Evolutionary conservation across 2,329 filamentous ascomycete genomes (phyloP).

Genomic region (Cyphellophora attinorum): DNA sequence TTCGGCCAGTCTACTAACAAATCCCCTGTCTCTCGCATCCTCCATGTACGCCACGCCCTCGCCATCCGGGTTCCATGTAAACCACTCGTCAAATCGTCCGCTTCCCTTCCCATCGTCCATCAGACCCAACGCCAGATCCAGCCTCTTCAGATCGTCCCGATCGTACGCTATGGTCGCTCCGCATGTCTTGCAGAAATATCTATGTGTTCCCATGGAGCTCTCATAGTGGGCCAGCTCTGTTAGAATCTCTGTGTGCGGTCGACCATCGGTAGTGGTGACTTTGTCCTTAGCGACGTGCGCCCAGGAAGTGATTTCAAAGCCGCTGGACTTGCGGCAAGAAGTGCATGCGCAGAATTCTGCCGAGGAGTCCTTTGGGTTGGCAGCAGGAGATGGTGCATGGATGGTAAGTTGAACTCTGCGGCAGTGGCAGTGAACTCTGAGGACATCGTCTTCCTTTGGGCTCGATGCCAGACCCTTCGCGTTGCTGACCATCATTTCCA

Average conservation of each 20-base stretch:
- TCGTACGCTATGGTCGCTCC: conserved; percentile 12
- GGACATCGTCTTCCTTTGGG: conserved; percentile 1
- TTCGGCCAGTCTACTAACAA: conserved; percentile 8
- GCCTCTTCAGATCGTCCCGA: conserved; percentile 5
- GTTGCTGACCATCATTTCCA: conserved; percentile 4
- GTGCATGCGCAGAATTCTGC: conserved; percentile 10
- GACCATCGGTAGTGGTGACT: neutral
- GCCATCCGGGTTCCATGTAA: conserved; percentile 10
- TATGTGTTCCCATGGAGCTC: conserved; percentile 8
- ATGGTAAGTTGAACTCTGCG: conserved; percentile 1
- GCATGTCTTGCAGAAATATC: conserved; percentile 15
- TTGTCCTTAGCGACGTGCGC: conserved; percentile 4
- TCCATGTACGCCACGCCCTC: conserved; percentile 7
- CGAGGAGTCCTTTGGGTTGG: neutral
- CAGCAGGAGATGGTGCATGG: neutral
- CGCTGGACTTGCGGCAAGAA: conserved; percentile 9
- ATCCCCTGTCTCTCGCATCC: conserved; percentile 9
- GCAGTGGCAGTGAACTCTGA: conserved; percentile 9
- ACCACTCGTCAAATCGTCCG: conserved; percentile 11
- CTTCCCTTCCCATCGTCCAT: conserved; percentile 7
- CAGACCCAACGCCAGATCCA: conserved; percentile 11
- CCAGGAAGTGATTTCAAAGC: conserved; percentile 15
- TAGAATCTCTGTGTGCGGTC: conserved; percentile 4
- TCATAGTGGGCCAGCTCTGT: conserved; percentile 10
- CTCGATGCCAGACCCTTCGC: conserved; percentile 3